Conservation (phyloP, 2,329 filamentous ascomycete genomes). For the Fusarium transvaalense region DNA sequence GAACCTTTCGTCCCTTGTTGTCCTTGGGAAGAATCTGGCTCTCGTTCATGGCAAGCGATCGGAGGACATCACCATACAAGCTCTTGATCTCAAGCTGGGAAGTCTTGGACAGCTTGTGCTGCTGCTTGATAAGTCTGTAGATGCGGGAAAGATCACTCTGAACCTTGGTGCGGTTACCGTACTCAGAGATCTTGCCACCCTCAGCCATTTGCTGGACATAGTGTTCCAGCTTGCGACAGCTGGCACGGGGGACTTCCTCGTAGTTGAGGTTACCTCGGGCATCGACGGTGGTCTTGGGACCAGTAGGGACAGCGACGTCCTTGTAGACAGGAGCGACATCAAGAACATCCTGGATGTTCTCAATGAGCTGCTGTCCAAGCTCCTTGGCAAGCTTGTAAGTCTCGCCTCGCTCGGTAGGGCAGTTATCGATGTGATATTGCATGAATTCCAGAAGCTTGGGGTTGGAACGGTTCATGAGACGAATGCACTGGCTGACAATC, state of each 20-base stretch:
- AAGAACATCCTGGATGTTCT: conserved; percentile 96
- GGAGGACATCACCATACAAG: conserved; percentile 92
- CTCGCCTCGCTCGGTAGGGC: conserved; percentile 94
- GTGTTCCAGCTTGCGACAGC: conserved; percentile 96
- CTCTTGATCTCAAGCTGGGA: conserved; percentile 97
- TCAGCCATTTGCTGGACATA: conserved; percentile 99
- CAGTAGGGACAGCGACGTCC: conserved; percentile 92
- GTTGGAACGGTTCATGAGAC: conserved; percentile 99
- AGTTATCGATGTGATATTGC: conserved; percentile 99
- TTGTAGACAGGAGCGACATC: conserved; percentile 90
- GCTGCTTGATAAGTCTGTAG: conserved; percentile 98
- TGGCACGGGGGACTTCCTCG: conserved; percentile 85
- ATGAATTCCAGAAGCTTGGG: conserved; percentile 97
- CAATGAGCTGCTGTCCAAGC: conserved; percentile 91
- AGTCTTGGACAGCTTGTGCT: conserved; percentile 96
- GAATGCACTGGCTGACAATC: conserved; percentile 98
- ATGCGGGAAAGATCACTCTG: conserved; percentile 95
- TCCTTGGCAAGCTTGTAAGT: conserved; percentile 98
- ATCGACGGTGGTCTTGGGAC: conserved; percentile 92
- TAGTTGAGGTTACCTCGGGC: conserved; percentile 93
- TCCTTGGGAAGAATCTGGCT: conserved; percentile 95
- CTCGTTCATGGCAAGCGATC: conserved; percentile 97
- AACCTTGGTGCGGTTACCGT: conserved; percentile 97
- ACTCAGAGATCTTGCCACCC: conserved; percentile 97
- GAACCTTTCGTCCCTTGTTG: conserved; percentile 72